Evolutionary conservation across 305 asterid species (phyloP).

Genomic region (Ruellia speciosa): DNA sequence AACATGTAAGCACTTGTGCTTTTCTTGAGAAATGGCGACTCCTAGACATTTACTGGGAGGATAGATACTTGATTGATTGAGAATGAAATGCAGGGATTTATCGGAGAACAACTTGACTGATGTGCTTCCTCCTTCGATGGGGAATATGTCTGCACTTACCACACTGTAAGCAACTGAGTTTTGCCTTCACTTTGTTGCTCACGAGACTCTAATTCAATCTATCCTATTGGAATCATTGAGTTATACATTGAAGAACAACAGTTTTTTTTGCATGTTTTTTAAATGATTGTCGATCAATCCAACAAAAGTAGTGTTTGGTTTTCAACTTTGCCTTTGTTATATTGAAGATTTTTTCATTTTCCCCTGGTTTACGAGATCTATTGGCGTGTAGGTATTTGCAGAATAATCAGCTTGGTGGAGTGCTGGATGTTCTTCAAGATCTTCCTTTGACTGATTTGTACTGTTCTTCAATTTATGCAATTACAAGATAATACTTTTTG

Average conservation of each 20-base stretch:
- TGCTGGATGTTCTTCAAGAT: slow-evolving; percentile 72
- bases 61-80: slow-evolving; percentile 10
- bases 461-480: slow-evolving; percentile 18
- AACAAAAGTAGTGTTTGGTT: too few species aligned
- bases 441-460: slow-evolving; percentile 78
- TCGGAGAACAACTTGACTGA: slow-evolving; percentile 68
- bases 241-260: too few species aligned
- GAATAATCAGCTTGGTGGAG: slow-evolving; percentile 72
- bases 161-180: slow-evolving; percentile 51
- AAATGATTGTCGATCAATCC: too few species aligned
- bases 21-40: slow-evolving; percentile 11
- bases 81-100: slow-evolving; percentile 51
- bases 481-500: not conserved
- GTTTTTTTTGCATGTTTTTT: too few species aligned
- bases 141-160: slow-evolving; percentile 46
- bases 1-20: slow-evolving; percentile 42
- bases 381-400: slow-evolving; percentile 61
- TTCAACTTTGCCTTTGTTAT: not conserved
- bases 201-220: too few species aligned
- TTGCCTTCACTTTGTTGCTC: not conserved
- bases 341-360: slow-evolving; percentile 4
- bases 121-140: slow-evolving; percentile 78
- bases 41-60: not conserved
- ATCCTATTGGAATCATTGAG: too few species aligned
- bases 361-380: not conserved